A percentile compares a stretch with the other conserved stretches of the same genome.
phyloP scores from a whole-genome alignment of 2,329 filamentous ascomycete genomes.

The Coleophoma eucalyptorum region DNA sequence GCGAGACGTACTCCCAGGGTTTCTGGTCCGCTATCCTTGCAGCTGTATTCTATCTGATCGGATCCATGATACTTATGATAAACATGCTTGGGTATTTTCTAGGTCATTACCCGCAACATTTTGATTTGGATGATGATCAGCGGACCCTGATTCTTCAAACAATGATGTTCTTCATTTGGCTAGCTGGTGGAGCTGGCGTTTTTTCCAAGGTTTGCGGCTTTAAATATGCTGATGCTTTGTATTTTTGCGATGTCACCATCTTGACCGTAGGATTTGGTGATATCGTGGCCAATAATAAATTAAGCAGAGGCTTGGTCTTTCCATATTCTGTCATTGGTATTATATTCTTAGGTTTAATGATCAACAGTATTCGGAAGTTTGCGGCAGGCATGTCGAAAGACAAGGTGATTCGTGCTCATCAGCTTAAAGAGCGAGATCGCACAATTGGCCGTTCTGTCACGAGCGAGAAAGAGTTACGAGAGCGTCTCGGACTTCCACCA shows the following conservation, averaged over 20 bases:
- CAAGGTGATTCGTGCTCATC: conserved; percentile 58
- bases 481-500: conserved; percentile 31
- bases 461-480: conserved; percentile 42
- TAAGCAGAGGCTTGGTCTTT: conserved; percentile 57
- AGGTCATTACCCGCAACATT: conserved; percentile 65
- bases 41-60: conserved; percentile 57
- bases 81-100: conserved; percentile 69
- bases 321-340: conserved; percentile 66
- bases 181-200: conserved; percentile 59
- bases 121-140: conserved; percentile 62
- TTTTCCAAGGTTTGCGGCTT: conserved; percentile 56
- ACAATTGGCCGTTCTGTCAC: conserved; percentile 52
- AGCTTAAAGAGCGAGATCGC: conserved; percentile 47
- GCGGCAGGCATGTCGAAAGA: conserved; percentile 54
- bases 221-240: conserved; percentile 55
- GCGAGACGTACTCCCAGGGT: conserved; percentile 58
- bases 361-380: conserved; percentile 61
- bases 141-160: conserved; percentile 68
- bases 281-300: conserved; percentile 46
- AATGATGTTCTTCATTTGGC: conserved; percentile 67
- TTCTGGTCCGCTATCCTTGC: conserved; percentile 69
- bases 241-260: conserved; percentile 59
- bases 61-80: conserved; percentile 59
- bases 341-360: conserved; percentile 65
- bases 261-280: conserved; percentile 61